Evolutionary conservation across 2,329 filamentous ascomycete species (phyloP).

Genomic region (Colletotrichum sp.): DNA sequence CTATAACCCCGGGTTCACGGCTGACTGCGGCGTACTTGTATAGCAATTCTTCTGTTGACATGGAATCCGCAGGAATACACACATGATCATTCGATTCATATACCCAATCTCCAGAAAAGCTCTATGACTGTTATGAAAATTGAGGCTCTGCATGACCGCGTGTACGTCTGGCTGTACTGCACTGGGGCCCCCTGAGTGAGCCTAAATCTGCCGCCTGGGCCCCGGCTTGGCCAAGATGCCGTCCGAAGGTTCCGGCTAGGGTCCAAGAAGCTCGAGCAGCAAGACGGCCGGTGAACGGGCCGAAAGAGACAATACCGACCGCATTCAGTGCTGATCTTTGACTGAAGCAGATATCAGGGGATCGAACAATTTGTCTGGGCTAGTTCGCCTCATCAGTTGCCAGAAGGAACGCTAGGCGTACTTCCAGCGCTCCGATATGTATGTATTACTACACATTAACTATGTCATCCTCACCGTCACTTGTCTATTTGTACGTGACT

Average conservation of each 20-base stretch:
- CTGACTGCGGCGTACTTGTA: background rate
- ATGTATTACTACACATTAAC: background rate
- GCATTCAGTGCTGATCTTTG: background rate
- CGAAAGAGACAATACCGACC: background rate
- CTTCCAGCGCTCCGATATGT: background rate
- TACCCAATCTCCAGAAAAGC: background rate
- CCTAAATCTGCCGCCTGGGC: background rate
- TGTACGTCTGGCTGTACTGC: background rate
- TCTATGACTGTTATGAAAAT: background rate
- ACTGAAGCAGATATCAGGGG: background rate
- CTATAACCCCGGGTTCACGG: background rate
- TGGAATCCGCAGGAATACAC: background rate
- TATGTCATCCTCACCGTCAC: background rate
- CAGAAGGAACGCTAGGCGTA: background rate
- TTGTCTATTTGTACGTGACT: background rate
- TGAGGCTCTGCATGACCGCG: background rate
- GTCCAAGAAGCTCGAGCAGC: background rate
- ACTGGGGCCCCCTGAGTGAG: background rate
- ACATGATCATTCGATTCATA: background rate
- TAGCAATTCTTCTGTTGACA: background rate
- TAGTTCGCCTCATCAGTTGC: background rate
- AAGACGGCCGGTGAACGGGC: background rate
- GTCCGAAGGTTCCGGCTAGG: background rate
- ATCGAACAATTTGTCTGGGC: background rate
- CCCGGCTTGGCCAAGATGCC: background rate